Percentiles rank a stretch among this genome's conserved stretches.
Conservation (phyloP, 495 filamentous ascomycete species). For the Echria macrotheca region DNA sequence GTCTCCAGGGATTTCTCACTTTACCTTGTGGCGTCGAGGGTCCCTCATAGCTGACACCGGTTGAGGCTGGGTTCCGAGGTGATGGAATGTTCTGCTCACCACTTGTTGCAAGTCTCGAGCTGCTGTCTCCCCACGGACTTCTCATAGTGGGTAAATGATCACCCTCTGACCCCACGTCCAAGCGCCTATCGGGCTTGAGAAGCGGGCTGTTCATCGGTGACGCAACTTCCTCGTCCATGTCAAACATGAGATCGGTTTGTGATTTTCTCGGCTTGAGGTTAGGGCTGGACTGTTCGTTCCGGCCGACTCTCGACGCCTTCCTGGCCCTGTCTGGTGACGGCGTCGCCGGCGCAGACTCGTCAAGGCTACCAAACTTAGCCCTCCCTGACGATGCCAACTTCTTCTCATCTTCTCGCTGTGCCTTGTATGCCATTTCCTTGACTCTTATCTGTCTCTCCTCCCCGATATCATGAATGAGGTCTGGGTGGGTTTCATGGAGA, state of each 20-base stretch:
- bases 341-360: slow-evolving; percentile 48
- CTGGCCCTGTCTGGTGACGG: slow-evolving; percentile 51
- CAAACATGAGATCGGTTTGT: slow-evolving; percentile 76
- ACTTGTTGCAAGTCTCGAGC: slow-evolving; percentile 6
- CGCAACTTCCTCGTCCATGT: slow-evolving; percentile 78
- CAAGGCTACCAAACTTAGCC: slow-evolving; percentile 46
- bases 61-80: too few relatives aligned
- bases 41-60: not conserved
- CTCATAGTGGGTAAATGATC: slow-evolving; percentile 20
- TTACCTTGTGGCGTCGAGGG: slow-evolving; percentile 12
- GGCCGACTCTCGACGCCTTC: slow-evolving; percentile 40
- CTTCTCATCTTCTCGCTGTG: slow-evolving; percentile 55
- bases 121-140: slow-evolving; percentile 19
- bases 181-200: slow-evolving; percentile 10
- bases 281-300: slow-evolving; percentile 49
- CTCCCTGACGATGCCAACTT: slow-evolving; percentile 44
- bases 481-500: slow-evolving; percentile 66
- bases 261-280: slow-evolving; percentile 61
- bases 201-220: slow-evolving; percentile 18
- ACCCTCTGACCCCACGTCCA: slow-evolving; percentile 5
- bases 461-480: slow-evolving; percentile 44
- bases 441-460: slow-evolving; percentile 46
- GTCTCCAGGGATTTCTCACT: slow-evolving; percentile 55
- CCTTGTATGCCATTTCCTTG: slow-evolving; percentile 52
- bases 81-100: slow-evolving; percentile 1